phyloP scores from a whole-genome alignment of 2,329 filamentous ascomycete genomes.

The Xylaria sp. region DNA sequence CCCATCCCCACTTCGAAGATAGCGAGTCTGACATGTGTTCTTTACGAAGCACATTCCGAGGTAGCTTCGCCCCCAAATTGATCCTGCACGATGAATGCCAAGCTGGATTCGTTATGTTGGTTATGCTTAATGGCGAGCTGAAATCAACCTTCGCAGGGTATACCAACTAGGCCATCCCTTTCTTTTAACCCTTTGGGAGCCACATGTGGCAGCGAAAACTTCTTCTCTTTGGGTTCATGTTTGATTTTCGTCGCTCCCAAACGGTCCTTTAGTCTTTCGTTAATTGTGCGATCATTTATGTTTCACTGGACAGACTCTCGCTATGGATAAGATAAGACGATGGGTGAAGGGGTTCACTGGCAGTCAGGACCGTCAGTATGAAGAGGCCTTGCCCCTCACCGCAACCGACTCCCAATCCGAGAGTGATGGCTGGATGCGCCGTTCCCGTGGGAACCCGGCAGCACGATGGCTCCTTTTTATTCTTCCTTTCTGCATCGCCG shows the following conservation, averaged over 20 bases:
- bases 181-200: conserved; percentile 25
- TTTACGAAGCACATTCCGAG: background rate
- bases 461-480: conserved; percentile 33
- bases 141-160: conserved; percentile 23
- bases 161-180: conserved; percentile 16
- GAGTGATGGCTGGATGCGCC: conserved; percentile 25
- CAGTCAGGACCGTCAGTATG: conserved; percentile 28
- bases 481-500: conserved; percentile 32
- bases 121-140: conserved; percentile 24
- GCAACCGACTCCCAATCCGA: conserved; percentile 15
- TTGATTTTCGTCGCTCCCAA: background rate
- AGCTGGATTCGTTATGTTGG: conserved; percentile 26
- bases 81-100: conserved; percentile 24
- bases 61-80: conserved; percentile 5
- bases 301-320: conserved; percentile 14
- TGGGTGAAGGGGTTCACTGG: conserved; percentile 29
- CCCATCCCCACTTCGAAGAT: conserved; percentile 25
- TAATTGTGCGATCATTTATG: conserved; percentile 20
- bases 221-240: conserved; percentile 26
- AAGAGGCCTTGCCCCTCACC: conserved; percentile 31
- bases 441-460: conserved; percentile 18
- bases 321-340: conserved; percentile 33
- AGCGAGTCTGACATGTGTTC: conserved; percentile 14
- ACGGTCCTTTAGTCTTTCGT: conserved; percentile 30
- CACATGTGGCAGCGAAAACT: conserved; percentile 11